Evolutionary conservation across 352 stramenopile species (phyloP).

Genomic region (Saprolegnia diclina): DNA sequence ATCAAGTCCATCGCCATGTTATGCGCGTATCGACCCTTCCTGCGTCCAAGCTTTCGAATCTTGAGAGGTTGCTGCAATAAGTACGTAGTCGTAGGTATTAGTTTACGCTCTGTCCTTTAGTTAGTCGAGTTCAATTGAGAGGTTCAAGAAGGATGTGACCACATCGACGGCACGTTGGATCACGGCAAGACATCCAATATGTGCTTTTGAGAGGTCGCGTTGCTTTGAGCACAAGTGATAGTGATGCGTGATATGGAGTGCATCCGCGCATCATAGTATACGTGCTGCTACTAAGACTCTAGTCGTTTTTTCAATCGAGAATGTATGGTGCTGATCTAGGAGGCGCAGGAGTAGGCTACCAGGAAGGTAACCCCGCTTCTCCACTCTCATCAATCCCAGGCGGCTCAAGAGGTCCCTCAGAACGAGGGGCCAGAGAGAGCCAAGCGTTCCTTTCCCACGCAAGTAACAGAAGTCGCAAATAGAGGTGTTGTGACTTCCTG

Average conservation of each 20-base stretch:
- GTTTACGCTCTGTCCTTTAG: neutral
- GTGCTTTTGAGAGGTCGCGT: constrained; percentile 30
- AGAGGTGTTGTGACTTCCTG: constrained; percentile 23
- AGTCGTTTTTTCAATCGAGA: neutral
- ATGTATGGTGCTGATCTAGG: constrained; percentile 28
- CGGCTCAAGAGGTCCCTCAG: constrained; percentile 17
- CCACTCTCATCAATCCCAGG: constrained; percentile 29
- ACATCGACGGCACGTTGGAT: constrained; percentile 29
- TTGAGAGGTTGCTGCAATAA: no score
- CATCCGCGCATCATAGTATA: constrained; percentile 25
- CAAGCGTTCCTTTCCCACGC: constrained; percentile 26
- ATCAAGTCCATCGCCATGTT: no score
- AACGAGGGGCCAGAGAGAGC: constrained; percentile 19
- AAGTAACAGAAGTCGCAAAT: constrained; percentile 26
- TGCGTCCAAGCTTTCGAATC: no score
- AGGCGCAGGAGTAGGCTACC: neutral
- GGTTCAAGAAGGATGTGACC: constrained; percentile 15
- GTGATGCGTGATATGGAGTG: constrained; percentile 8
- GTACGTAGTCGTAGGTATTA: neutral
- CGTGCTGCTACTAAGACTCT: constrained; percentile 11
- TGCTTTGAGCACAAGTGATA: constrained; percentile 28
- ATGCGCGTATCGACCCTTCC: no score
- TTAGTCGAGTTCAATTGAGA: neutral
- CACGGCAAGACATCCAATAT: constrained; percentile 27
- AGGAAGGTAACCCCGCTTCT: neutral